Conservation (phyloP, 106 monocot species). For the Apostasia shenzhenica region DNA sequence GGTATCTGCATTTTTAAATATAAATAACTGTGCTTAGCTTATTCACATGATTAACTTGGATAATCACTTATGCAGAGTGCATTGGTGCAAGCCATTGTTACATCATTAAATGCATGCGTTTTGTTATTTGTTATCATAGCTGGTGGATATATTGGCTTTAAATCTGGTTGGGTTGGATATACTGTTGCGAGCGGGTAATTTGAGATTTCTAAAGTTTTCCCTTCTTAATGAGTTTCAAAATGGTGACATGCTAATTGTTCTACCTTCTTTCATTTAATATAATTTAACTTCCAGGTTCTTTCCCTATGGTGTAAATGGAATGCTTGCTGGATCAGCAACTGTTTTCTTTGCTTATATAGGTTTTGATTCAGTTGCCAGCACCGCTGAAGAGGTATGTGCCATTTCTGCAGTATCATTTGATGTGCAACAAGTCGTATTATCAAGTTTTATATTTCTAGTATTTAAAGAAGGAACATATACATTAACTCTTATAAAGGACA, state of each 20-base stretch:
- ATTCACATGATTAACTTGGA: not conserved
- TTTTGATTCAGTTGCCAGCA: constrained; percentile 91
- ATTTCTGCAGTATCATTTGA: too few relatives aligned
- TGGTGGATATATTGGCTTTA: constrained; percentile 86
- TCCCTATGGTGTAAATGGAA: constrained; percentile 79
- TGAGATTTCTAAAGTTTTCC: not conserved
- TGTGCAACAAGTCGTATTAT: too few relatives aligned
- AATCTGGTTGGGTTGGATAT: constrained; percentile 90
- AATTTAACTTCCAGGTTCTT: constrained; percentile 53
- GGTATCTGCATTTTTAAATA: constrained; percentile 21
- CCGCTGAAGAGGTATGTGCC: constrained; percentile 79
- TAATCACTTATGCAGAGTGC: constrained; percentile 51
- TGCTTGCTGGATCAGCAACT: constrained; percentile 91
- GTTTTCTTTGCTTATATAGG: constrained; percentile 93
- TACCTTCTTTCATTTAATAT: not conserved
- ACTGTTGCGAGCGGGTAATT: constrained; percentile 58
- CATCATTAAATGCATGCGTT: constrained; percentile 64
- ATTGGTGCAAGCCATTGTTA: constrained; percentile 60
- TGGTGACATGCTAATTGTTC: not conserved
- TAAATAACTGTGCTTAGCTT: not conserved
- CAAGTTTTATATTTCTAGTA: too few relatives aligned
- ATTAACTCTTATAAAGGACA: too few relatives aligned
- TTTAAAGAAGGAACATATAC: too few relatives aligned
- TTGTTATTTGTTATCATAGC: constrained; percentile 87
- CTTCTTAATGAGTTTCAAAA: not conserved